Conservation (phyloP, 2,329 filamentous ascomycete species). For the Claviceps monticola region DNA sequence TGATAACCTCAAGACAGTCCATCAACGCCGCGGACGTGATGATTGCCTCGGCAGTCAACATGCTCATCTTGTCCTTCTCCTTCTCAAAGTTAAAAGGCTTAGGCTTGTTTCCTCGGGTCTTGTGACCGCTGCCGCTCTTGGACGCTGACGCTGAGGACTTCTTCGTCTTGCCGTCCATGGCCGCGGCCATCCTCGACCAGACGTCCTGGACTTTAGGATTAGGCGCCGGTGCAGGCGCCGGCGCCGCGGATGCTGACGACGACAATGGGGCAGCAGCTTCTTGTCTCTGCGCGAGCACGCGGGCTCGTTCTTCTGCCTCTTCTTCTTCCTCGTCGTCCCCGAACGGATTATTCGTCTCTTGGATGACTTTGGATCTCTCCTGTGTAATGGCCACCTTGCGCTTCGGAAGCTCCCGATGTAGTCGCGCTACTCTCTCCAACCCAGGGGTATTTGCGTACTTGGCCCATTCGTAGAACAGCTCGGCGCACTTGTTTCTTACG, state of each 20-base stretch:
- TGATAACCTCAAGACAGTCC: conserved; percentile 80
- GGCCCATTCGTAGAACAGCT: conserved; percentile 79
- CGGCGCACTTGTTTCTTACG: conserved; percentile 78
- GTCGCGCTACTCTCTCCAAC: conserved; percentile 61
- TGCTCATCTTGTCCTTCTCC: conserved; percentile 77
- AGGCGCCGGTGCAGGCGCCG: not conserved
- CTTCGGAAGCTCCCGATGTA: conserved; percentile 55
- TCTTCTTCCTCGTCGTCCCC: conserved; percentile 52
- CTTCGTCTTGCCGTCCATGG: conserved; percentile 20
- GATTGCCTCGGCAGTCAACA: conserved; percentile 76
- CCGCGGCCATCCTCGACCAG: not conserved
- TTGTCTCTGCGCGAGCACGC: conserved; percentile 13
- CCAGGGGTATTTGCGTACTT: conserved; percentile 72
- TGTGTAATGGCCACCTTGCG: conserved; percentile 61
- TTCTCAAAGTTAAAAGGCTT: conserved; percentile 70
- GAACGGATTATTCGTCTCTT: conserved; percentile 65
- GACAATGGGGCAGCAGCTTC: conserved; percentile 10
- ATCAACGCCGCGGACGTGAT: conserved; percentile 83
- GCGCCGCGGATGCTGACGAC: not conserved
- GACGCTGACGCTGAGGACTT: not conserved
- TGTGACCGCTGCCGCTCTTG: conserved; percentile 20
- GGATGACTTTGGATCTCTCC: conserved; percentile 69
- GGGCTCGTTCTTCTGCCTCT: conserved; percentile 32
- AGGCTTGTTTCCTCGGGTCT: conserved; percentile 30
- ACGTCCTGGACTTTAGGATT: not conserved